Evolutionary conservation across 1,284 basidiomycete species (phyloP).

Genomic region (Cutaneotrichosporon cyanovorans): DNA sequence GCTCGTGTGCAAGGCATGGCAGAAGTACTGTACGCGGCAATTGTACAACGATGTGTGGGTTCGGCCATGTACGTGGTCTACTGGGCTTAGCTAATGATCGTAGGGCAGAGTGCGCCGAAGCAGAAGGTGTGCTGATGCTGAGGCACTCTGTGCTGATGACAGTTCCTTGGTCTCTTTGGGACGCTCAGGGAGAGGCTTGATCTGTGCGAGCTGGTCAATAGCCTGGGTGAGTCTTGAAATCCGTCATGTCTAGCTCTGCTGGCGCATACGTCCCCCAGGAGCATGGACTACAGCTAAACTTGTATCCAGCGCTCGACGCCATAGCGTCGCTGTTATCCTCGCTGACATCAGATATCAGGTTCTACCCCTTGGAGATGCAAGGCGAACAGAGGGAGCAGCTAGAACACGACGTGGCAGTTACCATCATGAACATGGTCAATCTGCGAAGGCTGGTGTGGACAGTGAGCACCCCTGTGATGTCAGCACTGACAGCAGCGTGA

Average conservation of each 20-base stretch:
- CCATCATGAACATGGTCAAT: slow-evolving; percentile 31
- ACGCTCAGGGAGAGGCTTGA: slow-evolving; percentile 26
- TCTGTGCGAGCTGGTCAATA: slow-evolving; percentile 29
- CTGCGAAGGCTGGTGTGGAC: slow-evolving; percentile 41
- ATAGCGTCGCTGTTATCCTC: no score
- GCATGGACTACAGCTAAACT: no score
- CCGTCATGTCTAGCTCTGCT: no score
- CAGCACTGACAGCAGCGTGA: slow-evolving; percentile 29
- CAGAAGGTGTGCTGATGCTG: slow-evolving; percentile 7
- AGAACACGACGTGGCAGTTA: slow-evolving; percentile 27
- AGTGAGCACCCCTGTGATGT: slow-evolving; percentile 17
- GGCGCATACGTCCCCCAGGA: no score
- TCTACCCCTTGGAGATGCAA: slow-evolving; percentile 36
- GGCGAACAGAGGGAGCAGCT: slow-evolving; percentile 29
- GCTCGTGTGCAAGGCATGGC: slow-evolving; percentile 29
- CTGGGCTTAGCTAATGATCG: background rate
- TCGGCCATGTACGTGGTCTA: slow-evolving; percentile 35
- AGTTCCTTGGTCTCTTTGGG: slow-evolving; percentile 36
- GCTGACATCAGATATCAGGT: slow-evolving; percentile 31
- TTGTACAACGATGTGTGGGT: slow-evolving; percentile 43
- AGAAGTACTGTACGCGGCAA: slow-evolving; percentile 21
- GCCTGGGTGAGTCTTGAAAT: slow-evolving; percentile 27
- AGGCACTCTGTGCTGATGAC: slow-evolving; percentile 3
- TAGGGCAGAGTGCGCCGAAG: slow-evolving; percentile 36
- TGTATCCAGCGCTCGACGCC: no score